Conservation (phyloP, 148 eudicot species). For the Chenopodium formosanum region DNA sequence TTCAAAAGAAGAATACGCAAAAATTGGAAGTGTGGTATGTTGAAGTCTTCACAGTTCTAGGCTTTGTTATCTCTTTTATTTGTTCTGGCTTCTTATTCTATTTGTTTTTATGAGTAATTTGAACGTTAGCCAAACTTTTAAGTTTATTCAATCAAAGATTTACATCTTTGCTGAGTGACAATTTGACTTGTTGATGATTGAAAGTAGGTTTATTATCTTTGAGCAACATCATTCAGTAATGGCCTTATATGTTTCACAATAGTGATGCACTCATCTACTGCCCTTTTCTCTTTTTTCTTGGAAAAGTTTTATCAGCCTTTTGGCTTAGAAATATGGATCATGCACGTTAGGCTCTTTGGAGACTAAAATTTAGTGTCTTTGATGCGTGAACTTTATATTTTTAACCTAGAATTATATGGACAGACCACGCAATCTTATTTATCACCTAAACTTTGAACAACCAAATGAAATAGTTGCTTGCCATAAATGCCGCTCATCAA, state of each 20-base stretch:
- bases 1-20: slow-evolving; percentile 92
- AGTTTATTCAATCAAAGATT: background rate
- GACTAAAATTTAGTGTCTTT: background rate
- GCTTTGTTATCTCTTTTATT: background rate
- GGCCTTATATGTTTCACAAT: background rate
- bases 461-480: too few species aligned
- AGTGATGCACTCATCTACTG: background rate
- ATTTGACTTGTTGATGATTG: background rate
- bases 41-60: background rate
- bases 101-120: background rate
- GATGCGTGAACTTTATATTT: background rate
- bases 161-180: background rate
- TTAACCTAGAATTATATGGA: background rate
- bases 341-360: background rate
- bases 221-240: background rate
- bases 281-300: background rate
- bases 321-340: background rate
- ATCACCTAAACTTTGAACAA: background rate
- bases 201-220: background rate
- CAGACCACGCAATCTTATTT: background rate
- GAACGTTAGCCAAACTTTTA: background rate
- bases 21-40: slow-evolving; percentile 80
- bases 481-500: too few species aligned
- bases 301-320: too few species aligned
- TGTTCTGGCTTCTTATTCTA: background rate